Evolutionary conservation across 345 rosid genomes (phyloP), one percentile per base, ranked within the genome.

Genomic region (Murraya paniculata): DNA sequence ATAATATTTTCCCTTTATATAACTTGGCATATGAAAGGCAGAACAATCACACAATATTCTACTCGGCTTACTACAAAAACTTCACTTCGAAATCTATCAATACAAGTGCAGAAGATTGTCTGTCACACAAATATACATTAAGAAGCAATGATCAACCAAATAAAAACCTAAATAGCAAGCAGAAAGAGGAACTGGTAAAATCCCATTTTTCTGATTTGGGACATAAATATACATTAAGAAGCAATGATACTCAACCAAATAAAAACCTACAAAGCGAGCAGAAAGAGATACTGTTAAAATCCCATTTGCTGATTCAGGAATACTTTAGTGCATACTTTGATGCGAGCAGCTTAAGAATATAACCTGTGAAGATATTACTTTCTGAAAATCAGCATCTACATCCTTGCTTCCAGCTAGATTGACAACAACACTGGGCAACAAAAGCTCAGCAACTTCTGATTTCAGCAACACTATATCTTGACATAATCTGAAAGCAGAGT

Each of bases 381-480:
- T 80, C 22, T 88, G 91, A 75, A 95, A 78, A 78, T 86, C 85
- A 50, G 79, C 71, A 79, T 91, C 83, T 64, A 81, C 53, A 76
- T 88, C 87, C 81, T 83, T 87, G 84, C 86, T 91, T 80, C 86
- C 84, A 21, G 96, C 94, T 50, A 95, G 85, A 88, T 91, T 90
- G 80, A 90, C 94, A 84, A 92, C 69, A 66, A 91, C 88, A 83
- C 85, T 86, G 19, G 98, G 91, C 73, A 95, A 86, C 50, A 93
- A 84, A 82, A 95, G 94, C 92, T 93, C 98, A 70, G 98, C 91
- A 62, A 88, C 92, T 87, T 95, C 98, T 65, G 96, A 87, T 85
- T 95, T 95, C 80, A 90, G 80, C 82, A 89, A 72, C 77, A 89
- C 93, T 77, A 95, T 86, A 81, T 91, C 93, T 86, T 92, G 99